Base-by-base conservation (phyloP, 2,329 filamentous ascomycete genomes). In the Xylariaceae sp. region DNA sequence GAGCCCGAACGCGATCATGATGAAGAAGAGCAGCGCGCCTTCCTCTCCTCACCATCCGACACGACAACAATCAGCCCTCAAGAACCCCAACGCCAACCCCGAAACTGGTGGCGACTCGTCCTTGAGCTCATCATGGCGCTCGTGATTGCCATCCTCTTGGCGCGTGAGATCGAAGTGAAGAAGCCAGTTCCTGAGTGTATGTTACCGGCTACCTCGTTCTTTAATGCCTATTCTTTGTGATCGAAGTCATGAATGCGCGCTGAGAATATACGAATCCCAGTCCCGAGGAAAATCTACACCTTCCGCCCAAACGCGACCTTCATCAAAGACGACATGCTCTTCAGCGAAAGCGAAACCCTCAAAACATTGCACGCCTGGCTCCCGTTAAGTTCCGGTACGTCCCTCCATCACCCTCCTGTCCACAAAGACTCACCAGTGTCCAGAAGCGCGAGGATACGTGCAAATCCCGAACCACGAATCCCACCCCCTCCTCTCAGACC, bases 281-380 rank as follows among this genome's bases (percentile, higher is more conserved):
- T 75, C 30, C 70, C 72, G 6, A 67, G 67, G 23, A 75, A 74
- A 62, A 68, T 63, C 4, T 74, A 73, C 61, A 73, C 66, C 0
- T 75, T 73, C 53, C 62, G 65, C 5, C 66, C 69, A 13, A 66
- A 74, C 56, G 59, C 70, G 13, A 62, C 64, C n/a, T 74, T 70
- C 47, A 64, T 73, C 17, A 63, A 65, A 56, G 72, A 68, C 23
- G 68, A 73, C 62, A 74, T 74, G 73, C 72, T 72, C 62, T 71
- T 71, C 62, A 66, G 67, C 57, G 68, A 71, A 39, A 61, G 68
- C 10, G 66, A 69, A 3, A 74, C 72, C 9, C 66, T 74, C 7
- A 67, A 66, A 34, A 70, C 68, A 1, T 66, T 75, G 8, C 73
- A 75, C 39, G 72, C 68, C 65, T 75, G 73, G 73, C 69, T 75